Evolutionary conservation across 139 green algal genomes (phyloP), one percentile per base, ranked within the genome.

Genomic region (Microglena sp.): DNA sequence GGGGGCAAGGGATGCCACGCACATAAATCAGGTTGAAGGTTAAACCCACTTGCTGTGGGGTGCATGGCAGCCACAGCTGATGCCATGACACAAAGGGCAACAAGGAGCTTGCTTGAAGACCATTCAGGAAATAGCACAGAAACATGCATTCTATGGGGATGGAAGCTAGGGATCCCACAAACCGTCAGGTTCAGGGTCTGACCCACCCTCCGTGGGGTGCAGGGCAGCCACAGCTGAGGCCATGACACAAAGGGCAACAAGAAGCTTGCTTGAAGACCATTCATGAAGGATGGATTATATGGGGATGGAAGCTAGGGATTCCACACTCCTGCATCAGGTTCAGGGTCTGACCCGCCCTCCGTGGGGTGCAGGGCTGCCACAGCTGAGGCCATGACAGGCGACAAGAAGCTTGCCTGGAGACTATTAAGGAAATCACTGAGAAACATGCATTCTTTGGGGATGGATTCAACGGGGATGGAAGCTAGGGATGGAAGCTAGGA

Each of bases 391-490:
- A n/a, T n/a, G n/a, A n/a, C n/a, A n/a, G n/a, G n/a, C n/a, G 29
- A 71, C n/a, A n/a, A 54, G 50, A 79, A 69, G 32, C 63, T 75
- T 27, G 73, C 73, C 73, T 79, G 67, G 26, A 62, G 33, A 4
- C 5, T 21, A 55, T 92, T 91, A 7, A 95, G 64, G 73, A 81
- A 93, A 64, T 95, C 89, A 33, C 93, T 86, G 3, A 66, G 68
- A 71, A 95, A 95, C 43, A 95, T 82, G 75, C 82, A 94, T 67
- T 84, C 85, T 32, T 85, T 77, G 40, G 15, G 40, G 11, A 11
- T 24, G 15, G 40, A 11, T 18, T 18, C 40, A 24, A 50, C 40
- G 15, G 40, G 18, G 15, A 50, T n/a, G n/a, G n/a, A n/a, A n/a
- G n/a, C n/a, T n/a, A n/a, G n/a, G n/a, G n/a, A n/a, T n/a, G n/a